These are phyloP conservation scores for Chiua virens DNA, from an alignment of 768 basidiomycete genomes.

Conservation along the genomic window DNA sequence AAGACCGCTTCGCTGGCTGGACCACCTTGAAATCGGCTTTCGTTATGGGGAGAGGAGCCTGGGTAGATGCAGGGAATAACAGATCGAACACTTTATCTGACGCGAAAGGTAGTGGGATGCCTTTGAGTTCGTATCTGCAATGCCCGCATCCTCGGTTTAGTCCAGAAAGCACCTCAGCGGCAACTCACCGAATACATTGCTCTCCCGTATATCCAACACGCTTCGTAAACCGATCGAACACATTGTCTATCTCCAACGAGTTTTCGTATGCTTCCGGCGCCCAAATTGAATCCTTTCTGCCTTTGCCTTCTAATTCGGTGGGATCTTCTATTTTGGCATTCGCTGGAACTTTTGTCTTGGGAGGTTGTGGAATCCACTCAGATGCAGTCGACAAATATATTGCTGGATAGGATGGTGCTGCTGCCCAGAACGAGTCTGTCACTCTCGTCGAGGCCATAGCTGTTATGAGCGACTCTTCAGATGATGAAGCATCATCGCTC, in stretches of 20 bases:
- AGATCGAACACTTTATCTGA: slow-evolving; percentile 67
- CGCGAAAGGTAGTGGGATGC: slow-evolving; percentile 84
- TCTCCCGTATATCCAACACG: slow-evolving; percentile 68
- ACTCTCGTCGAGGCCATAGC: slow-evolving; percentile 58
- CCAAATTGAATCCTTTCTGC: slow-evolving; percentile 56
- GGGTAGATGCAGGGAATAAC: slow-evolving; percentile 66
- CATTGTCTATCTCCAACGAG: slow-evolving; percentile 73
- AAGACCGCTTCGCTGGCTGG: slow-evolving; percentile 46
- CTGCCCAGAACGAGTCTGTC: slow-evolving; percentile 63
- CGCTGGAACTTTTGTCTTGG: slow-evolving; percentile 47
- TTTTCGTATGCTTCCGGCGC: slow-evolving; percentile 78
- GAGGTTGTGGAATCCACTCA: slow-evolving; percentile 66
- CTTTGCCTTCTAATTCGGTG: slow-evolving; percentile 41
- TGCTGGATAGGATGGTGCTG: slow-evolving; percentile 63
- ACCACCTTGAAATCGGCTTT: slow-evolving; percentile 60
- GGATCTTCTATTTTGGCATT: slow-evolving; percentile 41
- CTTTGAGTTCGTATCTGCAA: slow-evolving; percentile 82
- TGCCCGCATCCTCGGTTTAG: not conserved
- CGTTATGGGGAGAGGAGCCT: slow-evolving; percentile 51
- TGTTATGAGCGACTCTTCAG: slow-evolving; percentile 52
- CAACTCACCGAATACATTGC: slow-evolving; percentile 79
- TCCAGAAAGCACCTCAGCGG: not conserved
- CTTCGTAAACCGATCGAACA: slow-evolving; percentile 83
- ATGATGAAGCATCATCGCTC: slow-evolving; percentile 36
- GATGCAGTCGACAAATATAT: slow-evolving; percentile 73